Evolutionary conservation across 2,329 filamentous ascomycete species (phyloP), one percentile per base, ranked within the genome.

Genomic region (Colletotrichum australisinense): DNA sequence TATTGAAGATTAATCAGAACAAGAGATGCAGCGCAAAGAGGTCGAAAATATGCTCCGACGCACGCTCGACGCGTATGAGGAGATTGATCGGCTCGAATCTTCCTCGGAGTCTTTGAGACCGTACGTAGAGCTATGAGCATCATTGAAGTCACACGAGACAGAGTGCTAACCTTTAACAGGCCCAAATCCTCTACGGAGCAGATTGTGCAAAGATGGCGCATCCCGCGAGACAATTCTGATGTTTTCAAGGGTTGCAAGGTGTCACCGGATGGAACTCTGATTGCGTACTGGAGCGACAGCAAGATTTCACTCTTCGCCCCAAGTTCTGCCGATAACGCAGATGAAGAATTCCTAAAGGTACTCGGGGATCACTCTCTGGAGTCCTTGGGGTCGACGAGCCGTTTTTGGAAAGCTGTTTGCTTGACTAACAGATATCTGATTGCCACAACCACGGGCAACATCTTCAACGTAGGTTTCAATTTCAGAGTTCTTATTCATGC

Each of bases 381-480:
- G 24, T 28, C 5, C 0, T 8, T 56, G 53, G 28, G 24, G 30
- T 26, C 22, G 26, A 49, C 42, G 19, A 49, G 24, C 19, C 53
- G 53, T 1, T 67, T 59, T 9, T 67, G 64, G 64, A 67, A 67
- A 14, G 32, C 64, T 7, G n/a, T 67, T 3, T 35, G 32, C 4
- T n/a, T 67, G 26, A 59, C 64, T 11, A 55, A 67, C 26, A 58
- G 55, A 5, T 59, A 67, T 19, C n/a, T 67, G 26, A 12, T 67
- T 16, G 64, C 64, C 26, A n/a, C 64, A 4, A 59, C 55, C 1
- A 67, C 64, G 1, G 64, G 64, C 0, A 49, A 49, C 19, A 49
- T 49, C 42, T 49, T 49, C 42, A 49, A 49, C 42, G 42, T 49
- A 9, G 19, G 42, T 49, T 49, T 8, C 19, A 7, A n/a, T 4